A percentile compares a stretch with the other conserved stretches of the same genome.
Conservation (phyloP, 441 rosid species). For the Croton setiger region DNA sequence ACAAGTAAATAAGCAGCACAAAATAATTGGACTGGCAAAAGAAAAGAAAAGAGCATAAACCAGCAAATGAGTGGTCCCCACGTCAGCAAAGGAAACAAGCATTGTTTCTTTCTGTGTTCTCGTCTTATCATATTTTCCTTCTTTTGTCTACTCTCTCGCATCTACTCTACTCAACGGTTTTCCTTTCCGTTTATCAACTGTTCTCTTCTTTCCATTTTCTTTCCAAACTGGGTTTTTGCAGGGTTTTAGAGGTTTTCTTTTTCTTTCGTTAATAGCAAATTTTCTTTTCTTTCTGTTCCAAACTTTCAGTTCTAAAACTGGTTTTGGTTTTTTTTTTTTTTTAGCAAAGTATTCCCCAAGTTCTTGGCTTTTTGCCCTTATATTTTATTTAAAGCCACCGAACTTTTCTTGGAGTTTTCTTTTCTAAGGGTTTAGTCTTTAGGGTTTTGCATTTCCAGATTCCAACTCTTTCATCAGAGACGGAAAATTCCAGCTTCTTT, state of each 20-base stretch:
- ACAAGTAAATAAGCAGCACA: conserved; percentile 10
- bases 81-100: conserved; percentile 7
- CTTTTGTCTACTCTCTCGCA: neutral
- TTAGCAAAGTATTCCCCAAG: neutral
- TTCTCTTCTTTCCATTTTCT: neutral
- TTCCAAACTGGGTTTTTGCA: conserved; percentile 19
- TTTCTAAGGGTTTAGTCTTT: conserved; percentile 32
- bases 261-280: neutral
- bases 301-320: neutral
- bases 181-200: conserved; percentile 23
- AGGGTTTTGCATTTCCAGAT: conserved; percentile 33
- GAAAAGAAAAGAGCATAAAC: too few relatives aligned
- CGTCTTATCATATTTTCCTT: neutral
- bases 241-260: conserved; percentile 28
- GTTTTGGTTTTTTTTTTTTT: conserved; percentile 1
- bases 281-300: conserved; percentile 11
- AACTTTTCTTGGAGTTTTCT: conserved; percentile 10
- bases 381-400: neutral
- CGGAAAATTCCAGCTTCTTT: conserved; percentile 4
- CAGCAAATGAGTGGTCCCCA: neutral
- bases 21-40: conserved; percentile 23
- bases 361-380: conserved; percentile 30
- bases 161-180: conserved; percentile 26
- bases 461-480: neutral
- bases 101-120: conserved; percentile 30